Evolutionary conservation across 441 rosid species (phyloP).

Genomic region (Adansonia gregorii): DNA sequence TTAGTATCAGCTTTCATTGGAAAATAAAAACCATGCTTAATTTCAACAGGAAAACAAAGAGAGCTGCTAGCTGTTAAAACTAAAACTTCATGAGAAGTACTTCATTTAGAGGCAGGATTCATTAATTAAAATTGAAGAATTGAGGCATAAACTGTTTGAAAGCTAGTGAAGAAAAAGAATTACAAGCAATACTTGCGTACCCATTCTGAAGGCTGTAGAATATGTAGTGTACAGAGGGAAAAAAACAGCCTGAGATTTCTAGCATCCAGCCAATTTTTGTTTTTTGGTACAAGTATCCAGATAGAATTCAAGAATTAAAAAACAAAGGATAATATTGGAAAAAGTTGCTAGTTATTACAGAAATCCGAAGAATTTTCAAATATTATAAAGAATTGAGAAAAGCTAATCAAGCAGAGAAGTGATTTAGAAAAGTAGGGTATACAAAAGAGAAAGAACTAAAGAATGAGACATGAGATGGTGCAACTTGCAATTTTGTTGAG

Average conservation of each 20-base stretch:
- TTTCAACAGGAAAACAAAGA: too few relatives aligned
- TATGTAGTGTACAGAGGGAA: too few relatives aligned
- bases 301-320: not conserved
- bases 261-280: not conserved
- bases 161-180: not conserved
- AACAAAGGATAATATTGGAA: not conserved
- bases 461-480: not conserved
- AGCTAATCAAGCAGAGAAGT: not conserved
- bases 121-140: not conserved
- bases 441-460: not conserved
- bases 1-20: too few relatives aligned
- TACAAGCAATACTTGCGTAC: not conserved
- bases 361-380: not conserved
- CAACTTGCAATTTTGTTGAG: not conserved
- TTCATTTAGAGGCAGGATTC: not conserved
- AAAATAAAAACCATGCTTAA: too few relatives aligned
- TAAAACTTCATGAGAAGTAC: too few relatives aligned
- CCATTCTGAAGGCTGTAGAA: not conserved
- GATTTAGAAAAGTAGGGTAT: not conserved
- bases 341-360: not conserved
- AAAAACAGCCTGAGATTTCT: too few relatives aligned
- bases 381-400: not conserved
- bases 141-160: not conserved
- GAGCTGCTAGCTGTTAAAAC: too few relatives aligned
- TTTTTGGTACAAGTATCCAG: not conserved